Evolutionary conservation across 257 asterid species (phyloP), one percentile per base, ranked within the genome.

Genomic region (Gentiana dahurica): DNA sequence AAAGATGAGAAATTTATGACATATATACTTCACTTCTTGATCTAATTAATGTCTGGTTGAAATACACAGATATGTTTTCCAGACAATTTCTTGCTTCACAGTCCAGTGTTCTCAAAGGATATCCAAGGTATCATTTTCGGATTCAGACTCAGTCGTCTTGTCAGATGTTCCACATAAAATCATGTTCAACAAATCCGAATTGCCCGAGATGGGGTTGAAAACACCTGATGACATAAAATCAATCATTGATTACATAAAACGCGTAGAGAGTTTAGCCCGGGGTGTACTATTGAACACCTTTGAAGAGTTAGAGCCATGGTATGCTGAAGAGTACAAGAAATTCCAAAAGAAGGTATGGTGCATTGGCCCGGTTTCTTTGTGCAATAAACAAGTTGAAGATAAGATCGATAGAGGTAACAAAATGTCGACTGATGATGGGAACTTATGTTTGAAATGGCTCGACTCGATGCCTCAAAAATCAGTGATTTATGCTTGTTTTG

Each of bases 1-100:
- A 24, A 24, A 24, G 24, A 24, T 24, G 24, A 24, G 24, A 0
- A 24, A 24, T 24, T 24, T 24, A 24, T 24, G 0, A 24, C 24
- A 24, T 24, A 24, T 24, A 24, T 24, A 24, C 24, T 24, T 24
- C 24, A 24, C 24, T 24, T 24, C 24, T 24, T 24, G 24, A 24
- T 24, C 24, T 24, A 24, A 24, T 24, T 24, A 24, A 24, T 24
- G 24, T 24, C 24, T 24, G 24, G 24, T 24, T 24, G 24, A 24
- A 24, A 24, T 24, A 24, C 24, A 10, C 46, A 41, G 46, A 10
- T 75, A 77, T 49, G 52, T 73, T 46, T 79, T 85, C 49, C 85
- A 80, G 36, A 79, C 93, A 0, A 45, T 75, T 7, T 86, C 87
- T 12, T 80, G 89, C 59, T 86, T 86, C 69, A 71, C 85, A 8